Evolutionary conservation across 2,329 filamentous ascomycete genomes (phyloP), one percentile per base, ranked within the genome.

Genomic region (Plenodomus biglobosus): DNA sequence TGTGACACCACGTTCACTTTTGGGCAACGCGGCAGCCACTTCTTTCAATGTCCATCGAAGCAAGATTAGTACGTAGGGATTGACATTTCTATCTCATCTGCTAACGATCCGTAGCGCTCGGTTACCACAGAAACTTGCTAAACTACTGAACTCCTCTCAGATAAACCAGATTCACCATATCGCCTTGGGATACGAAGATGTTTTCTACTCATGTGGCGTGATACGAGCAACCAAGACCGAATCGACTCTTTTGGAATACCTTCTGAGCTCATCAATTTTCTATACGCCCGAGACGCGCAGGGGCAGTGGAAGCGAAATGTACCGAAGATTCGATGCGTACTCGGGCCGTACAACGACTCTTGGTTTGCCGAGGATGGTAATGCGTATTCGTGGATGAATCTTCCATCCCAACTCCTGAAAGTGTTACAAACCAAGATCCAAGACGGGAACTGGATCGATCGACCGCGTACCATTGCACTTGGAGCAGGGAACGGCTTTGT

Each of bases 11-110:
- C 59, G 3, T 65, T 69, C 41, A 51, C 68, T 13, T 68, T 71
- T 46, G 65, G 68, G 40, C 68, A 71, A 46, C 58, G 65, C n/a
- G 68, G 68, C 24, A 61, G 56, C 51, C 66, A 70, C 44, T 69
- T 62, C 53, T 64, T 69, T 32, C 65, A 69, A 46, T 64, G 66
- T 46, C 52, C 65, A 11, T 68, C 65, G 5, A 51, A 40, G 37
- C 48, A 43, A 38, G 63, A 69, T 34, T 40, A 58, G 68, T 71
- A 62, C 13, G 68, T 40, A 18, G n/a, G n/a, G n/a, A 18, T 30
- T 16, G 4, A 30, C 19, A 22, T 32, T 3, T 39, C 16, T 5
- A 19, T 21, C 32, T 3, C 16, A 20, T 3, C 11, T 35, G 37
- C 19, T 37, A 10, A 37, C 35, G n/a, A 38, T 27, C 8, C 19